Evolutionary conservation across 345 rosid genomes (phyloP), one percentile per base, ranked within the genome.

Genomic region (Dipteronia dyeriana): DNA sequence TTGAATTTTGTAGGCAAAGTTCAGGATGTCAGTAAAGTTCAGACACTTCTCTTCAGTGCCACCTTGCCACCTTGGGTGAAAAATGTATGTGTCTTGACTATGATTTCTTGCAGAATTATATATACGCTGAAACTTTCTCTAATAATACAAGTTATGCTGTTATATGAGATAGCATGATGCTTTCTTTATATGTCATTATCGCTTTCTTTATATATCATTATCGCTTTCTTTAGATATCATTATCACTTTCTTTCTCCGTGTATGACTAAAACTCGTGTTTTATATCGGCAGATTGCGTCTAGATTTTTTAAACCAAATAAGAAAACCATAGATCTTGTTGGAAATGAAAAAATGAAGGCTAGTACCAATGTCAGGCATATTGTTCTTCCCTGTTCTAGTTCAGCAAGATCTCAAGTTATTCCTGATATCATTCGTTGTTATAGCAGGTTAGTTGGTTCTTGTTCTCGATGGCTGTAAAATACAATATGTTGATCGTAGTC

Each of bases 21-120:
- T 34, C 83, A 79, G 74, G 98, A 97, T 79, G 85, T 87, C 65
- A 92, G 53, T 71, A 94, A 94, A 79, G 99, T 97, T 76, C 97
- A 91, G 88, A 97, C 99, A 5, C 96, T 97, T 85, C 99, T 97
- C 77, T 97, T 97, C 84, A 97, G 99, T 86, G 99, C 98, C 22
- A 97, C 99, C 62, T 82, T 97, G 69, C 99, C 97, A 20, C 5
- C 14, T 56, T 97, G 99, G 99, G 97, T 94, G 86, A 81, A 97
- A 86, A 68, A 85, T 59, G 99, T 97, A 71, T 4, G 95, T 85
- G 43, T 76, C 82, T 80, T 49, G 51, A 22, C 56, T 19, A 19
- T 57, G 13, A 16, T 56, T 73, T 6, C 9, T 34, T 29, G 53
- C 49, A 34, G 0, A 38, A 45, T 75, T 26, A 5, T 2, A 29